These are phyloP conservation scores for Hyaloperonospora brassicae DNA, from an alignment of 352 stramenopile species.

Conservation along the genomic window DNA sequence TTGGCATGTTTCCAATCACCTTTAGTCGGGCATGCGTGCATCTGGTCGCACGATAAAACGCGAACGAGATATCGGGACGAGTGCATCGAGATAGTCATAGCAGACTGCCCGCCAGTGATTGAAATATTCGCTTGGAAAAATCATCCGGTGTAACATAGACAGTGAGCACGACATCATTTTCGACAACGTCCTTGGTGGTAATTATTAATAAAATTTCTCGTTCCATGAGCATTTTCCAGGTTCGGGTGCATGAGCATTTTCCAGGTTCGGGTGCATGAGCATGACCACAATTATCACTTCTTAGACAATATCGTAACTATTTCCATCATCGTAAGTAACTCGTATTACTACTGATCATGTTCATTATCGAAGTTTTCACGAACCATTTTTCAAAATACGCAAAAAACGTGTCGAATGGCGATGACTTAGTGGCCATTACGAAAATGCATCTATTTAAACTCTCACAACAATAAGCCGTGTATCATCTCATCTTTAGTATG, in stretches of 20 bases:
- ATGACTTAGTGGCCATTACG: no score
- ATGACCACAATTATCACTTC: background rate
- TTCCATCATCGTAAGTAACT: background rate
- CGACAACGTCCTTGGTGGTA: background rate
- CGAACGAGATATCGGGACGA: background rate
- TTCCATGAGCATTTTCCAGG: background rate
- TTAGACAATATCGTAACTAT: background rate
- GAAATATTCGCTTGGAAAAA: background rate
- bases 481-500: background rate
- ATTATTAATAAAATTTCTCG: background rate
- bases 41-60: background rate
- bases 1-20: background rate
- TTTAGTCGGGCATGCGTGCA: background rate
- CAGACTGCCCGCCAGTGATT: background rate
- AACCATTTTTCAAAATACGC: background rate
- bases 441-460: no score
- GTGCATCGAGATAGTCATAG: background rate
- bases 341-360: background rate
- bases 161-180: background rate
- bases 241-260: background rate
- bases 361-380: background rate
- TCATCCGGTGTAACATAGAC: no score
- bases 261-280: no score
- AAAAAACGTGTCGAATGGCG: no score
- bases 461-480: no score